Evolutionary conservation across 345 rosid genomes (phyloP), one percentile per base, ranked within the genome.

Genomic region (Trapa incisa): DNA sequence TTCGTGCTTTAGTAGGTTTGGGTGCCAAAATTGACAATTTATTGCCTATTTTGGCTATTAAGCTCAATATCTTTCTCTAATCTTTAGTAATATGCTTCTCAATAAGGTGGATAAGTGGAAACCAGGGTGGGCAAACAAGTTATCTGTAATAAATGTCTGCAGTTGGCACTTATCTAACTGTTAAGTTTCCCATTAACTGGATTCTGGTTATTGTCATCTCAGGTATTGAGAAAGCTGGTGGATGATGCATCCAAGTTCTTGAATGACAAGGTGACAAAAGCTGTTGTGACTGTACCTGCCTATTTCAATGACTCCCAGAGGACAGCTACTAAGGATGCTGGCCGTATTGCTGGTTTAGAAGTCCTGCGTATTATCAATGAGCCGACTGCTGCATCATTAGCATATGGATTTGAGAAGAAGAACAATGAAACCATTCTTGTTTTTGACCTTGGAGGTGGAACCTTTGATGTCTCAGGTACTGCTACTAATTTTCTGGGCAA

Each of bases 321-420:
- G 67, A 91, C 96, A 47, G 99, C 97, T 13, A 94, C 99, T 0
- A 94, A 94, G 80, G 99, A 94, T 86, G 99, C 99, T 65, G 99
- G 94, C 52, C 81, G 94, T 0, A 87, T 87, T 71, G 94, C 94
- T 52, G 94, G 94, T 15, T 69, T 87, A 63, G 94, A 88, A 68
- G 94, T 88, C 74, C 96, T 94, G 52, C 86, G 97, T 32, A 94
- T 94, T 63, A 94, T 94, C 73, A 94, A 94, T 60, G 99, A 94
- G 70, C 99, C 99, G 4, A 94, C 99, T 29, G 97, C 99, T 75
- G 99, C 99, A 54, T 89, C 99, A 0, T 76, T 94, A 78, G 99
- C 99, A 2, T 91, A 94, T 80, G 99, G 99, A n/a, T 94, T 94
- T 80, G 99, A 94, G 71, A 94, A 72, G 76, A 94, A 94, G 78